Evolutionary conservation across 768 basidiomycete species (phyloP).

Genomic region (Grammothele lineata): DNA sequence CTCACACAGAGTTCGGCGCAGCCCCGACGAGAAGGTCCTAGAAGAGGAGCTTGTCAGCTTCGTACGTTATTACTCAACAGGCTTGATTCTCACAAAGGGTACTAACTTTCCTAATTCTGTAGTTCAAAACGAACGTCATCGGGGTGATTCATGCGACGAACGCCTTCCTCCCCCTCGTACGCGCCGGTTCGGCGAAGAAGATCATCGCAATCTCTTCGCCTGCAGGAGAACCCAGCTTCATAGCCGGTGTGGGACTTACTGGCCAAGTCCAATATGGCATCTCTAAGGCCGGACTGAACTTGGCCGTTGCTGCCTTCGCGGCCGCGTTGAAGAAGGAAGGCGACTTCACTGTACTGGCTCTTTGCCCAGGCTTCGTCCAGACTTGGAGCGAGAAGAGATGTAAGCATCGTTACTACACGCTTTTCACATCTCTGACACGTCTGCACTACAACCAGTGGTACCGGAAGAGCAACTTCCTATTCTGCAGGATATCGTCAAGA

Average conservation of each 20-base stretch:
- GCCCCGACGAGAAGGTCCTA: conserved; percentile 19
- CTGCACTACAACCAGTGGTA: neutral
- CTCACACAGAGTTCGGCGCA: no score
- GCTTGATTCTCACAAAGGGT: no score
- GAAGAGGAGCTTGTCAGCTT: conserved; percentile 21
- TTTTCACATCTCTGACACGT: neutral
- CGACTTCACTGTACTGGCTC: conserved; percentile 33
- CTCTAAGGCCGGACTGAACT: conserved; percentile 35
- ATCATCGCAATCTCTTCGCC: conserved; percentile 30
- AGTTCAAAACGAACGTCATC: conserved; percentile 31
- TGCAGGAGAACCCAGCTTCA: conserved; percentile 22
- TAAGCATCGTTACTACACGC: no score
- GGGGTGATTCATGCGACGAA: conserved; percentile 33
- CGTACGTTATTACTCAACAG: no score
- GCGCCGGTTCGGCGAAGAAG: conserved; percentile 30
- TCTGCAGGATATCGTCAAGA: conserved; percentile 28
- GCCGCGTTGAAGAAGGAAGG: conserved; percentile 19
- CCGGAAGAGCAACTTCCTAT: no score
- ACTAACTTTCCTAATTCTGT: no score
- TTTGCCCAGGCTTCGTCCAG: conserved; percentile 36
- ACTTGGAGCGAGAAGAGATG: conserved; percentile 19
- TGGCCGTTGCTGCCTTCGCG: conserved; percentile 35
- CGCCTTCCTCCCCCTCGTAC: conserved; percentile 37
- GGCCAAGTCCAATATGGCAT: no score
- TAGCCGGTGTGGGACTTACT: conserved; percentile 10